Evolutionary conservation across 305 asterid species (phyloP), one percentile per base, ranked within the genome.

Genomic region (Fraxinus latifolia): DNA sequence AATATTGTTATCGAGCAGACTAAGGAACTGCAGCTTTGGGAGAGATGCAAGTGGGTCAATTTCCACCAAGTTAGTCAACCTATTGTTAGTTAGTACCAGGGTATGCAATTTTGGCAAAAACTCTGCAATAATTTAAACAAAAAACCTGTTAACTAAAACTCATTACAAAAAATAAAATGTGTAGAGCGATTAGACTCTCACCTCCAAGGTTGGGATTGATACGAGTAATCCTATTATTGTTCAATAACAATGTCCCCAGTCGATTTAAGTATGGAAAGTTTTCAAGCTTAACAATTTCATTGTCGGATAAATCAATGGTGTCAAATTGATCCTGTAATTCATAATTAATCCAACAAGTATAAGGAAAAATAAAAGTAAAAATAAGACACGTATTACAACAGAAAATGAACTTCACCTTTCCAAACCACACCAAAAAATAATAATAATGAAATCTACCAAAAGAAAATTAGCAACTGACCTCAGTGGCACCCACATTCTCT

Each of bases 201-300:
- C 99, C 99, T 94, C 99, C 97, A 47, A 94, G 83, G 76, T 91
- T 91, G 81, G 98, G 93, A 84, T 87, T 94, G 85, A 96, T 94
- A 25, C 99, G 97, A 53, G 99, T 96, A 82, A 96, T 93, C 79
- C 99, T 91, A 81, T 96, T 94, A 85, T 91, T 96, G 92, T 96
- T 96, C 92, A 96, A n/a, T 86, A 96, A 87, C 89, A 94, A 78
- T 44, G 98, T 94, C 8, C 99, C 99, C 0, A 96, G 90, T 29
- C 99, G 94, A 85, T 87, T 93, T 60, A 96, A 85, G 82, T 76
- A 31, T 0, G 98, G 97, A 79, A 94, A 94, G 88, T 94, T 94
- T 84, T 96, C 99, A 1, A 96, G 97, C 93, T 96, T 96, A 82
- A 96, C 99, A 84, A 96, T 96, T 93, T 96, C 99, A 86, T 96